Evolutionary conservation across 805 yeast species (phyloP), one percentile per base, ranked within the genome.

Genomic region (Starmera dryadoides): DNA sequence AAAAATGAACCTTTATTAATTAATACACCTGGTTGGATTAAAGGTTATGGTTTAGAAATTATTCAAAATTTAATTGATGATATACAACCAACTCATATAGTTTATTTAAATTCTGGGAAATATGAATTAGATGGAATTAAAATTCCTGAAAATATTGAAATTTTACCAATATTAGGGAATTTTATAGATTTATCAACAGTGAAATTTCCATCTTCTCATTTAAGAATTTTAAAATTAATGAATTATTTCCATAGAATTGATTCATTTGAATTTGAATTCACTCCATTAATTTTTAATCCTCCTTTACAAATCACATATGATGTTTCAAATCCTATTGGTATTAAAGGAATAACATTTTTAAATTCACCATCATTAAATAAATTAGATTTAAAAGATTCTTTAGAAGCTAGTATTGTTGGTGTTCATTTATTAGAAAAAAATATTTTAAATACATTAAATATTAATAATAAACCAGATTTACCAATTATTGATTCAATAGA

Each of bases 1-100:
- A 42, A 43, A 21, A 43, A 46, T 37, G 50, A 51, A 36, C 47
- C 63, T 39, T 59, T 87, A 3, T 56, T 88, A 1, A 69, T 89
- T 4, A 88, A 88, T 50, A 75, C 89, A 1, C 91, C 96, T 0
- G 96, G 96, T 0, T 88, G 96, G 96, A 74, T 87, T 23, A 85
- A 84, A 58, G 97, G 96, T 0, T 78, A 77, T 45, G 97, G 97
- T 0, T 66, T 80, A 14, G 81, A 77, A 35, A 60, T 88, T 8
- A 64, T 85, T n/a, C 64, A 59, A 14, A 62, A 68, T 21, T 59
- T 37, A 12, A 63, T 79, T 2, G 43, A 49, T 1, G 42, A 56
- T 9, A 56, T 74, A 2, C 59, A 65, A 20, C 86, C 94, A 0
- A 71, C 81, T 0, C 69, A 74, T 43, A 54, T 85, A 19, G 56